Conservation (phyloP, 306 rosid species). For the Oemleria cerasiformis region DNA sequence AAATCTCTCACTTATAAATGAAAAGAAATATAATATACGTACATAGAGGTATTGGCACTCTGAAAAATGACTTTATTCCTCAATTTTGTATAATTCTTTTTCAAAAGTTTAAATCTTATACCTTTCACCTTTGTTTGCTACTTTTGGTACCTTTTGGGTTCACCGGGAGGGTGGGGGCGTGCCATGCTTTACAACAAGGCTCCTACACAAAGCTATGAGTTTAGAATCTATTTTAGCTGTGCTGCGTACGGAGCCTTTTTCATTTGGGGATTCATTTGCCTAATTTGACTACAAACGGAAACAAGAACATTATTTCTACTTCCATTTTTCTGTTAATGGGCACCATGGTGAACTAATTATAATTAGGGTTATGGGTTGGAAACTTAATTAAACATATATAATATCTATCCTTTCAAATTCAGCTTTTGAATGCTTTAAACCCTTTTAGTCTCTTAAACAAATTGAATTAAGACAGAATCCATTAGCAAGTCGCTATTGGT, state of each 20-base stretch:
- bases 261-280: slow-evolving; percentile 27
- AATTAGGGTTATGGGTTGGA: not conserved
- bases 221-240: slow-evolving; percentile 26
- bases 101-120: slow-evolving; percentile 1
- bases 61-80: not conserved
- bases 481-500: not conserved
- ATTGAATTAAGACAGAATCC: slow-evolving; percentile 1
- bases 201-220: not conserved
- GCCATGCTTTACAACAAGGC: slow-evolving; percentile 23
- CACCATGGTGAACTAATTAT: not conserved
- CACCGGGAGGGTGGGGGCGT: not conserved
- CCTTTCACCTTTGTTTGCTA: not conserved
- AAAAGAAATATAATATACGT: too few relatives aligned
- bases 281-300: slow-evolving; percentile 19
- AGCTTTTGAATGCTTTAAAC: slow-evolving; percentile 22
- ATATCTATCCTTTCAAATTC: not conserved
- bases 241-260: slow-evolving; percentile 22
- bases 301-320: slow-evolving; percentile 18
- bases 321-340: slow-evolving; percentile 6
- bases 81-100: not conserved
- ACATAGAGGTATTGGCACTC: not conserved
- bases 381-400: not conserved
- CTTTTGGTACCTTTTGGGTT: slow-evolving; percentile 1
- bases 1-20: too few relatives aligned
- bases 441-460: not conserved